A percentile compares a stretch with the other conserved stretches of the same genome.
These are phyloP conservation scores for Fusarium sublunatum DNA, from an alignment of 2,329 filamentous ascomycete genomes.

Conservation along the genomic window DNA sequence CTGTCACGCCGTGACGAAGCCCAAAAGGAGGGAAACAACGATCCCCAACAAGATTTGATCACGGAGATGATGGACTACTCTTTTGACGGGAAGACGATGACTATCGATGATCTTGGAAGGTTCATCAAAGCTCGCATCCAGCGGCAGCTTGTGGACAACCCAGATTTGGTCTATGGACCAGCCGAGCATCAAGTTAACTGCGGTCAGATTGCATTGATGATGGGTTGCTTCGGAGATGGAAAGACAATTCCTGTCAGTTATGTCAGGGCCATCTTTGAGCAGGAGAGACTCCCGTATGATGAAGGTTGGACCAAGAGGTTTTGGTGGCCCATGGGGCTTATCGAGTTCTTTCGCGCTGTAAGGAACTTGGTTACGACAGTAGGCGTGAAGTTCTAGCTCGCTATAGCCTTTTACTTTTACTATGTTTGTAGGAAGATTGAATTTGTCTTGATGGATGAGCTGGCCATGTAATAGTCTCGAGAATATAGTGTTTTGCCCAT, in stretches of 20 bases:
- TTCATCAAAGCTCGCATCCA: conserved; percentile 19
- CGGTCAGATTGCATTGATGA: conserved; percentile 18
- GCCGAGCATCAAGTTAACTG: conserved; percentile 24
- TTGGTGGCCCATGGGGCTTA: conserved; percentile 38
- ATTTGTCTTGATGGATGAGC: no score
- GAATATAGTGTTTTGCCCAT: no score
- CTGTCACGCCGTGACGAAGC: conserved; percentile 12
- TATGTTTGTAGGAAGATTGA: no score
- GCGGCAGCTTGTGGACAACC: conserved; percentile 11
- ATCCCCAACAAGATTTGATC: conserved; percentile 13
- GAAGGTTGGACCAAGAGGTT: conserved; percentile 37
- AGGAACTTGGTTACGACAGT: conserved; percentile 7
- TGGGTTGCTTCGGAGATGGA: conserved; percentile 17
- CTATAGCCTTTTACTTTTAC: no score
- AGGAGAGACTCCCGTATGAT: conserved; percentile 36
- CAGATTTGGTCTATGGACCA: conserved; percentile 9
- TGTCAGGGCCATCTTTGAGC: conserved; percentile 37
- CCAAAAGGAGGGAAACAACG: conserved; percentile 14
- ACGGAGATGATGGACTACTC: background rate
- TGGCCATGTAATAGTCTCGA: no score
- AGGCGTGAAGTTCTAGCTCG: conserved; percentile 2
- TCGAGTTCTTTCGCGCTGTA: conserved; percentile 28
- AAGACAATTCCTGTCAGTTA: conserved; percentile 20
- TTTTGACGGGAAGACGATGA: background rate
- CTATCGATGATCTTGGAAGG: background rate